Base-by-base conservation (phyloP, 2,329 filamentous ascomycete species). In the Chrysosporium queenslandicum region DNA sequence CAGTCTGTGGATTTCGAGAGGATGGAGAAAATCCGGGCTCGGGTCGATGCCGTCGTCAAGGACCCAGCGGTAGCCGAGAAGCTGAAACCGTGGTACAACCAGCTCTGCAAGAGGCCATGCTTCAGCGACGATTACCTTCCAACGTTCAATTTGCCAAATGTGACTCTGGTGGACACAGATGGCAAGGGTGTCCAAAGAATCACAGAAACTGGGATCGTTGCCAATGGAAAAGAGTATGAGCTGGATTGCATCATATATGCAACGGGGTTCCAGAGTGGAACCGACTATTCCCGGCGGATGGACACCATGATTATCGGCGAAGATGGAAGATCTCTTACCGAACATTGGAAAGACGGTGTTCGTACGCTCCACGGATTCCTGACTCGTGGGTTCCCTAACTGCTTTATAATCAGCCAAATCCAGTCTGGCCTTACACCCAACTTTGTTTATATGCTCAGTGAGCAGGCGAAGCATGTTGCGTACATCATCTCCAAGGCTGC, bases 11-110 rank as follows among this genome's bases (percentile, higher is more conserved):
- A 81, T 56, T 56, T 68, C 1, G 63, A 66, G 0, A 66, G 67
- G 18, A 64, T 69, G 34, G 71, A 79, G 16, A 55, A 61, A 1
- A 61, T 77, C n/a, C 73, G 78, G 1, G 63, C 63, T 2, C 71
- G 76, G 2, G 68, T 74, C 4, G 72, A 75, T n/a, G 58, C 67
- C 0, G 63, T 76, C n/a, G 79, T 84, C n/a, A 63, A 73, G 34
- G 73, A 83, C 57, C 63, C 64, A 9, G 64, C 62, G 1, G 78
- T 74, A 0, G 80, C 80, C 0, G 70, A 71, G 25, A 70, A 64
- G 2, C 70, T 83, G 5, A 78, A 80, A 60, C 69, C 79, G 0
- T 82, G 77, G 77, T 85, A 83, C 59, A 73, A 77, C 0, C 65
- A 66, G 0, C 82, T 77, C 74, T 85, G 81, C 68, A 85, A 85